Base-by-base conservation (phyloP, 352 stramenopile species). In the Phytophthora hybrid region DNA sequence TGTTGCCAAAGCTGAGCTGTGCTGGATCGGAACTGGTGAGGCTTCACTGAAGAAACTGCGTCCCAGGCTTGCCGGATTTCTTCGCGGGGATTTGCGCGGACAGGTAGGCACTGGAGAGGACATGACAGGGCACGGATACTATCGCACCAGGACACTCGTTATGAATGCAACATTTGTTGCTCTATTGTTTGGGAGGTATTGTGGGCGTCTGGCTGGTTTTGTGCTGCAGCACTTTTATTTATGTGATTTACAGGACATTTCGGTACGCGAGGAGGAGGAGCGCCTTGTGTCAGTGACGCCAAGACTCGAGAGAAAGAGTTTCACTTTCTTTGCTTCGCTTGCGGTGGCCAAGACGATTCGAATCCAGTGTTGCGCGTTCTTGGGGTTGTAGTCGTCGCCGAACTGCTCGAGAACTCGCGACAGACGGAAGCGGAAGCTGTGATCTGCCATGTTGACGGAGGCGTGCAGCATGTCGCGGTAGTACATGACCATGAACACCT, bases 401-500 rank as follows among this genome's bases (percentile, higher is more conserved):
- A 93, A 93, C 23, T 93, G 83, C 23, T 85, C 72, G 13, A 93
- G 69, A 5, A 69, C 59, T 49, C 63, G 71, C 13, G 71, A 66
- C 41, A 91, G 61, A 2, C 81, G 76, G 60, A 93, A 93, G 5
- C 73, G 73, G 57, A 92, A 83, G 55, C 71, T 78, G 26, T 75
- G 66, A 18, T 90, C 83, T 49, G 68, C 57, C 9, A 78, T 26
- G n/a, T 66, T 74, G n/a, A 91, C 53, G 56, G 75, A 78, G 3
- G 77, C 62, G 19, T 90, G 74, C 57, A 72, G 47, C 85, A 93
- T 92, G 55, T 93, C 83, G 37, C 81, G 84, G 69, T 92, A 91
- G 77, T 83, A 92, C 83, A 92, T 93, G 67, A 92, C 59, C 84
- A 93, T 93, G 13, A 85, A 64, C 41, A 93, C 76, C 59, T 92